These are phyloP conservation scores for Penicillium verrucosum DNA, from an alignment of 2,329 filamentous ascomycete genomes.

Conservation along the genomic window DNA sequence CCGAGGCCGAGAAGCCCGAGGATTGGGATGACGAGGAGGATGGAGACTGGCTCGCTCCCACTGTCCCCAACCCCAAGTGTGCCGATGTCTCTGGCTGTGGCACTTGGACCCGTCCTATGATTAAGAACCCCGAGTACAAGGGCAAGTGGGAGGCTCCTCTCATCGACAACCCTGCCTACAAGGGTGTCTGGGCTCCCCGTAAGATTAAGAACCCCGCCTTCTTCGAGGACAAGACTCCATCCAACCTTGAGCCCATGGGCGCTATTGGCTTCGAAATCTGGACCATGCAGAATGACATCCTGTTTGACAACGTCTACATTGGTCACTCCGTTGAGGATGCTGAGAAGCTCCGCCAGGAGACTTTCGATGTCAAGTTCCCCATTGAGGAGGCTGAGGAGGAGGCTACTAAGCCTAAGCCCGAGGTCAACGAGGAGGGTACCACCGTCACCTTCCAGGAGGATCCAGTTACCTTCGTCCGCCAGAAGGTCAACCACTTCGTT, in stretches of 20 bases:
- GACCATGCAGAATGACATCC: conserved; percentile 99
- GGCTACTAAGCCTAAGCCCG: conserved; percentile 74
- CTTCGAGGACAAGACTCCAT: conserved; percentile 94
- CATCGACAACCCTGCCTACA: conserved; percentile 98
- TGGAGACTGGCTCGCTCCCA: conserved; percentile 91
- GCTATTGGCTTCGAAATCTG: conserved; percentile 95
- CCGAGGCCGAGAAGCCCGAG: conserved; percentile 94
- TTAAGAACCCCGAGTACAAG: conserved; percentile 95
- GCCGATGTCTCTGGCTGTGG: conserved; percentile 90
- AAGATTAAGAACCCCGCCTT: conserved; percentile 97
- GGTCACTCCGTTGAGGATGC: conserved; percentile 95
- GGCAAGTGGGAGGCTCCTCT: conserved; percentile 93
- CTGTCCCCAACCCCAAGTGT: conserved; percentile 93
- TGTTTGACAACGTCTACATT: conserved; percentile 99
- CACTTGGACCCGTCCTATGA: conserved; percentile 86
- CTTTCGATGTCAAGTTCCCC: conserved; percentile 82
- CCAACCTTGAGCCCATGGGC: conserved; percentile 97
- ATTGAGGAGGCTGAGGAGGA: conserved; percentile 78
- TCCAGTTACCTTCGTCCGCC: conserved; percentile 79
- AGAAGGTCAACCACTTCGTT: conserved; percentile 91
- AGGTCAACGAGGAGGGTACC: conserved; percentile 61
- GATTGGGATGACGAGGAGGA: conserved; percentile 99
- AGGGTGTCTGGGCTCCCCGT: conserved; percentile 88
- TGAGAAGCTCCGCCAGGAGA: conserved; percentile 81
- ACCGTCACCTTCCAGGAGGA: conserved; percentile 84